Conservation (phyloP, 768 basidiomycete species). For the Amanita exitialis region DNA sequence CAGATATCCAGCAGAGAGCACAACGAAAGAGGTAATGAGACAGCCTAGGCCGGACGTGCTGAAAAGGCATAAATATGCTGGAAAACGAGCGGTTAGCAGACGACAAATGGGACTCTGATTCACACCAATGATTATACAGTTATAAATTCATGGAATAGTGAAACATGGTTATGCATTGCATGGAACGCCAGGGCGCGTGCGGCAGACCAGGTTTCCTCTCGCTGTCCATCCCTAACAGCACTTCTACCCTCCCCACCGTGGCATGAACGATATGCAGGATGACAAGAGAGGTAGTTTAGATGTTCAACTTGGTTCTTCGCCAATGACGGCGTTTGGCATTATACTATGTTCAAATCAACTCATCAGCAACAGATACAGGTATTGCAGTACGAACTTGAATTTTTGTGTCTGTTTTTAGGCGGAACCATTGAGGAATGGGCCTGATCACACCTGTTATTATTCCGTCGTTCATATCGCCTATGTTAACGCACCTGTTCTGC, state of each 20-base stretch:
- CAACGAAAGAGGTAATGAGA: too few relatives aligned
- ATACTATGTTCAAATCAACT: slow-evolving; percentile 36
- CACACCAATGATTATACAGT: neutral
- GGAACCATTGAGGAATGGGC: slow-evolving; percentile 99
- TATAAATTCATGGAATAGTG: neutral
- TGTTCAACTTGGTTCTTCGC: slow-evolving; percentile 98
- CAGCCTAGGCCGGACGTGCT: neutral
- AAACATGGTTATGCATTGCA: neutral
- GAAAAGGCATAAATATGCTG: too few relatives aligned
- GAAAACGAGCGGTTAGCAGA: neutral
- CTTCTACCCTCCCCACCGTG: neutral
- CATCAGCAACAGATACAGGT: neutral
- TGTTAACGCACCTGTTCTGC: slow-evolving; percentile 76
- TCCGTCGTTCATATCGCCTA: neutral
- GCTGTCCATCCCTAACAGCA: slow-evolving; percentile 2
- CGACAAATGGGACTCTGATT: neutral
- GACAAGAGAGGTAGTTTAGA: slow-evolving; percentile 45
- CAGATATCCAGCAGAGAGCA: too few relatives aligned
- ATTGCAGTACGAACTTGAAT: slow-evolving; percentile 58
- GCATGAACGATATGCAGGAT: neutral
- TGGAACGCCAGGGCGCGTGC: neutral
- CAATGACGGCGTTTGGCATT: slow-evolving; percentile 98
- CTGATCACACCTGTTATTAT: slow-evolving; percentile 25
- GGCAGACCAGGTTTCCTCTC: neutral
- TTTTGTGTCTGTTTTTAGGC: slow-evolving; percentile 92